Percentiles rank a stretch among this genome's conserved stretches.
Conservation (phyloP, 2,329 filamentous ascomycete genomes). For the Sclerotinia spermophila region DNA sequence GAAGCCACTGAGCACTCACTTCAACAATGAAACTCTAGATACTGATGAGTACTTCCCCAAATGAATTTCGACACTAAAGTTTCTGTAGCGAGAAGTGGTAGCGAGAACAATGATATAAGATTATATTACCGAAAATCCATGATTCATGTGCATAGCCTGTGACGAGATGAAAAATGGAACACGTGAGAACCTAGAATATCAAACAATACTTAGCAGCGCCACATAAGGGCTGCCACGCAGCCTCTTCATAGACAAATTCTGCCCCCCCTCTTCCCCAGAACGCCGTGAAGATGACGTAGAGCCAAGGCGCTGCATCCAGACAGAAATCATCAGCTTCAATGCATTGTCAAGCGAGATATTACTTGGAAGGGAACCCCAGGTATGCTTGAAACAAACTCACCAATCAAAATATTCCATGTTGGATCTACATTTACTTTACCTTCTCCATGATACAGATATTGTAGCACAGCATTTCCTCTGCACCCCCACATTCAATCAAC, state of each 20-base stretch:
- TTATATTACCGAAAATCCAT: neutral
- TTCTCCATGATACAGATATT: neutral
- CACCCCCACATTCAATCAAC: neutral
- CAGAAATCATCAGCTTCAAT: neutral
- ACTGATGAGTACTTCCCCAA: neutral
- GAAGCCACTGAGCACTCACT: neutral
- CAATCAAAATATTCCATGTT: neutral
- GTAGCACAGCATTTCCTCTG: neutral
- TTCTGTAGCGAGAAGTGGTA: no score
- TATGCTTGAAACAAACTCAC: neutral
- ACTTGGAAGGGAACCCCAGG: neutral
- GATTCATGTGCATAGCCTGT: neutral
- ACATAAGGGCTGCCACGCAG: neutral
- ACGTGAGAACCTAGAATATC: neutral
- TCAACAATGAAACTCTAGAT: neutral
- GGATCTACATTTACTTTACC: no score
- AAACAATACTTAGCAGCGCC: neutral
- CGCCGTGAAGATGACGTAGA: neutral
- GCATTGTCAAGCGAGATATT: neutral
- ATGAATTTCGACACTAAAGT: neutral
- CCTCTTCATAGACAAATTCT: neutral
- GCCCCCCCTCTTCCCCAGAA: no score
- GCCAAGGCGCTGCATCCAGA: neutral
- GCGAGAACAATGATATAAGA: neutral
- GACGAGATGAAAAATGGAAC: neutral